A percentile compares a stretch with the other conserved stretches of the same genome.
phyloP scores from a whole-genome alignment of 371 early-diverging fungal species.

The Batrachochytrium dendrobatidis region DNA sequence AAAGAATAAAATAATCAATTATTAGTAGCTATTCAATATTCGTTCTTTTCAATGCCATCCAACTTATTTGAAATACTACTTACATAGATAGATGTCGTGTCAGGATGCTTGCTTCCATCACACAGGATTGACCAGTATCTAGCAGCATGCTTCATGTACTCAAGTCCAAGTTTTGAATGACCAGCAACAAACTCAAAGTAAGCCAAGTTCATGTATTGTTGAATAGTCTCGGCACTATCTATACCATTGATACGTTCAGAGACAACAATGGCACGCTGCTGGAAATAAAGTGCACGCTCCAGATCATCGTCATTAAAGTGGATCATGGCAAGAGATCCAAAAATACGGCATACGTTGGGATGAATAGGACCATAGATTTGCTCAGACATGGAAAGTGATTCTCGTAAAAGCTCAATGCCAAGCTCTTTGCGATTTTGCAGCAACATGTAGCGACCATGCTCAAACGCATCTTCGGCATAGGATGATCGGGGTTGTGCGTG shows the following conservation, averaged over 20 bases:
- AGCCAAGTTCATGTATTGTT: slow-evolving; percentile 81
- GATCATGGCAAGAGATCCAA: slow-evolving; percentile 78
- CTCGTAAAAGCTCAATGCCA: slow-evolving; percentile 73
- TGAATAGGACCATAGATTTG: slow-evolving; percentile 87
- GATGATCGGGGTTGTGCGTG: slow-evolving; percentile 54
- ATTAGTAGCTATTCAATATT: too few relatives aligned
- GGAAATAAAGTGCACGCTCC: slow-evolving; percentile 67
- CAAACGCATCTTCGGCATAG: slow-evolving; percentile 84
- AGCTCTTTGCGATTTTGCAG: slow-evolving; percentile 44
- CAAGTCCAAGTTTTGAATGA: slow-evolving; percentile 67
- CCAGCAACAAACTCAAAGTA: slow-evolving; percentile 79
- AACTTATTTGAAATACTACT: slow-evolving; percentile 29
- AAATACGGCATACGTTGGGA: slow-evolving; percentile 78
- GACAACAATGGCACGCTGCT: slow-evolving; percentile 80
- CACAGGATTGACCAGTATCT: slow-evolving; percentile 74
- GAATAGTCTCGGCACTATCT: slow-evolving; percentile 82
- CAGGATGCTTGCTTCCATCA: slow-evolving; percentile 66
- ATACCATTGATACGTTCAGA: slow-evolving; percentile 78
- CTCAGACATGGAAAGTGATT: slow-evolving; percentile 81
- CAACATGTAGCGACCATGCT: slow-evolving; percentile 72
- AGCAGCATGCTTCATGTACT: slow-evolving; percentile 72
- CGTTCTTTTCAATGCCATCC: too few relatives aligned
- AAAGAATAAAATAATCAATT: too few relatives aligned
- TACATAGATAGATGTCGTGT: slow-evolving; percentile 76
- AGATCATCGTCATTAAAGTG: slow-evolving; percentile 72